These are phyloP conservation scores for Quaeritorhiza haematococci DNA, from an alignment of 371 early-diverging fungal species.

Conservation along the genomic window DNA sequence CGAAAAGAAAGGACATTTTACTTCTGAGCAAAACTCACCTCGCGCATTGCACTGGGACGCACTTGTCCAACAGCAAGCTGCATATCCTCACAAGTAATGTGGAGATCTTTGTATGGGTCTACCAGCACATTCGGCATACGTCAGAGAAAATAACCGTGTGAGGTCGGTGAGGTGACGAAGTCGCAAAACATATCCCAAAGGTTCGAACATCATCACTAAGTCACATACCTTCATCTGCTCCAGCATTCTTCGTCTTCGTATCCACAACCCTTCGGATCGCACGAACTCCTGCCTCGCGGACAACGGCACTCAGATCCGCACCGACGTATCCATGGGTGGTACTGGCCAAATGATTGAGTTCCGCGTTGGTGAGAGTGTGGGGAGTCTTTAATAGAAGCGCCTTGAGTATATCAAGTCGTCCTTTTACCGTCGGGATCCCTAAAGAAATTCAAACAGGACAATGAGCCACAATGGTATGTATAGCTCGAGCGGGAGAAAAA, in stretches of 20 bases:
- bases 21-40: slow-evolving; percentile 43
- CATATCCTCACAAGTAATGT: slow-evolving; percentile 29
- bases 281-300: slow-evolving; percentile 81
- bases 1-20: too few species aligned
- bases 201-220: slow-evolving; percentile 1
- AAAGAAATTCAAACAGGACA: neutral
- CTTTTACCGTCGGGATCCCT: slow-evolving; percentile 73
- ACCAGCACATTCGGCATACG: too few species aligned
- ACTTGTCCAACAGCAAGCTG: slow-evolving; percentile 44
- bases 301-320: slow-evolving; percentile 89
- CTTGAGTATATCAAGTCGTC: slow-evolving; percentile 70
- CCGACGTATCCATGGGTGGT: slow-evolving; percentile 93
- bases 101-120: slow-evolving; percentile 6
- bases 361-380: slow-evolving; percentile 49
- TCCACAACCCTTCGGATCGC: slow-evolving; percentile 63
- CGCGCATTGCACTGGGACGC: slow-evolving; percentile 96
- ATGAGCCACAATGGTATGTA: neutral
- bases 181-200: too few species aligned
- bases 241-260: too few species aligned
- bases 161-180: too few species aligned
- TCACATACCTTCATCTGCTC: neutral
- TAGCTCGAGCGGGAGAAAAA: slow-evolving; percentile 3
- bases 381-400: slow-evolving; percentile 69
- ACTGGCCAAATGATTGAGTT: slow-evolving; percentile 60
- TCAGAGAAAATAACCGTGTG: too few species aligned